Percentiles rank a stretch among this genome's conserved stretches.
phyloP scores from a whole-genome alignment of 345 rosid genomes.

The Odontarrhena argentea region DNA sequence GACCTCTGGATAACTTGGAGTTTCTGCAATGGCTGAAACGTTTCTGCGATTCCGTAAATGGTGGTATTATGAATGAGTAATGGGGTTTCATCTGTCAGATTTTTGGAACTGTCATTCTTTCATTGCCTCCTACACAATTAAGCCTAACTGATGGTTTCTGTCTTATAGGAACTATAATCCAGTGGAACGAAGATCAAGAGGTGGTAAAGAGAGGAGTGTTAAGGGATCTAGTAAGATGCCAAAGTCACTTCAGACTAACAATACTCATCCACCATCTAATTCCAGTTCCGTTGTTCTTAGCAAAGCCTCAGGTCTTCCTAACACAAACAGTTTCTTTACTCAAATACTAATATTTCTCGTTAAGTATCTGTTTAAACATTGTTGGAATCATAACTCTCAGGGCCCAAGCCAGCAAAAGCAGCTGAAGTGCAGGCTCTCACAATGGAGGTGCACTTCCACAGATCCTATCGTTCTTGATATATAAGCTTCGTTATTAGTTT shows the following conservation, averaged over 20 bases:
- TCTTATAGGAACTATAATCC: slow-evolving; percentile 84
- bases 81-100: slow-evolving; percentile 8
- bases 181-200: slow-evolving; percentile 76
- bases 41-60: slow-evolving; percentile 92
- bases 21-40: slow-evolving; percentile 96
- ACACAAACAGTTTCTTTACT: neutral
- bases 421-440: slow-evolving; percentile 63
- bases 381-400: slow-evolving; percentile 40
- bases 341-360: neutral
- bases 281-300: slow-evolving; percentile 30
- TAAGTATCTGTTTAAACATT: slow-evolving; percentile 5
- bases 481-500: slow-evolving; percentile 7
- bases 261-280: slow-evolving; percentile 39
- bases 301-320: slow-evolving; percentile 30
- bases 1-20: slow-evolving; percentile 97
- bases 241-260: slow-evolving; percentile 78
- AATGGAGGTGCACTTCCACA: slow-evolving; percentile 61
- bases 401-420: slow-evolving; percentile 55
- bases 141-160: neutral
- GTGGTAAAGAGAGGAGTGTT: slow-evolving; percentile 55
- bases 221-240: slow-evolving; percentile 62
- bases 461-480: neutral
- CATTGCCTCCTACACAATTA: neutral
- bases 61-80: slow-evolving; percentile 96
- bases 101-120: neutral